phyloP scores from a whole-genome alignment of 768 basidiomycete genomes.

The Russula dissimulans region DNA sequence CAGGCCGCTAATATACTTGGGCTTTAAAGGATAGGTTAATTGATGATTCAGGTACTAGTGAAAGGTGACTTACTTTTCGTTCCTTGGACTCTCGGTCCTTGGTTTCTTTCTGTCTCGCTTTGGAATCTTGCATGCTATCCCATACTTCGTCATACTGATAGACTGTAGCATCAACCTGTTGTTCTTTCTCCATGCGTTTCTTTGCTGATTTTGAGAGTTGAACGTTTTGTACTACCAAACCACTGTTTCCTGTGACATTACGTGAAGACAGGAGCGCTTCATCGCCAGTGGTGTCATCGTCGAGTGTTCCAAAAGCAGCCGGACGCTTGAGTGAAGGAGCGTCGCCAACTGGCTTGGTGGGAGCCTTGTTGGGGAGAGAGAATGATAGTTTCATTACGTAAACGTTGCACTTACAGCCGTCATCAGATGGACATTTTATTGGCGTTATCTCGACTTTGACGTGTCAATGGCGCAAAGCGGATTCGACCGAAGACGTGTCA shows the following conservation, averaged over 20 bases:
- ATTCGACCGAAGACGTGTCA: constrained; percentile 82
- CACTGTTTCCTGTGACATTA: constrained; percentile 39
- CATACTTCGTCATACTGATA: constrained; percentile 96
- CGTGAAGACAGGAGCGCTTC: constrained; percentile 36
- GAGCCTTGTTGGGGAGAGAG: constrained; percentile 50
- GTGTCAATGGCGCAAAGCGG: constrained; percentile 31
- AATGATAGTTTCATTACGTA: constrained; percentile 81
- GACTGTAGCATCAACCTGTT: constrained; percentile 68
- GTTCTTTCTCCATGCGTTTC: constrained; percentile 72
- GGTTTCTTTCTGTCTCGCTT: constrained; percentile 58
- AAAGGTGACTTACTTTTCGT: constrained; percentile 51
- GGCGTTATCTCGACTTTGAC: neutral
- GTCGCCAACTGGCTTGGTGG: constrained; percentile 43
- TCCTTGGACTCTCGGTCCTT: constrained; percentile 71
- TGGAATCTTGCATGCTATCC: constrained; percentile 90
- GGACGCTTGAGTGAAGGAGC: constrained; percentile 46
- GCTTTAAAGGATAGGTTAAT: constrained; percentile 37
- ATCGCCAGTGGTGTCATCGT: constrained; percentile 52
- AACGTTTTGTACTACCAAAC: constrained; percentile 48
- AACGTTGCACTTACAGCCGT: neutral
- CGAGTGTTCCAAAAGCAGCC: constrained; percentile 51
- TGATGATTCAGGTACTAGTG: neutral
- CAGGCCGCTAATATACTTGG: constrained; percentile 85
- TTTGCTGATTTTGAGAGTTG: constrained; percentile 53
- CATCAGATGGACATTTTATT: no score